These are phyloP conservation scores for Liriodendron chinense DNA, from an alignment of 164 flowering plant genomes.

Conservation along the genomic window DNA sequence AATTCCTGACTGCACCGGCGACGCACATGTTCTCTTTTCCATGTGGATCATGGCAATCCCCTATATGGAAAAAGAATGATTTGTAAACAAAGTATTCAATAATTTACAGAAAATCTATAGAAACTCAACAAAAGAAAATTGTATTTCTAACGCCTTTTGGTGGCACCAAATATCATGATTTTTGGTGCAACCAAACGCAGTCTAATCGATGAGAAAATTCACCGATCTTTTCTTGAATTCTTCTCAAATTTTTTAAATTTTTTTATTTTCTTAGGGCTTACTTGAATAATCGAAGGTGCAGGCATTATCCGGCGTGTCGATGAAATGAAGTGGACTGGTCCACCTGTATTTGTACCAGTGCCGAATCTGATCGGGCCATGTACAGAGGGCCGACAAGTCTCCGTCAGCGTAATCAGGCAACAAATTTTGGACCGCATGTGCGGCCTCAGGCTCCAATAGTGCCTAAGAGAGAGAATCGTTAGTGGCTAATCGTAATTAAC, in stretches of 20 bases:
- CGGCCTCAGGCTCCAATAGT: slow-evolving; percentile 58
- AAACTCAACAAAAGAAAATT: background rate
- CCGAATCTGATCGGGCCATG: slow-evolving; percentile 93
- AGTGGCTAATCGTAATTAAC: too few relatives aligned
- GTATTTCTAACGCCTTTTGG: background rate
- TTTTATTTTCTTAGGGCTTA: slow-evolving; percentile 14
- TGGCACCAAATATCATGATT: background rate
- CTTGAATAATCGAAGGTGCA: slow-evolving; percentile 73
- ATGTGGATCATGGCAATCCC: slow-evolving; percentile 82
- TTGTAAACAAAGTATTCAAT: background rate
- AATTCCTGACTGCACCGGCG: slow-evolving; percentile 83
- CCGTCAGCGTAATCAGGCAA: slow-evolving; percentile 70
- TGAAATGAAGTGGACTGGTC: slow-evolving; percentile 95
- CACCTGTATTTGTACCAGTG: slow-evolving; percentile 85
- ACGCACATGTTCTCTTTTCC: slow-evolving; percentile 78
- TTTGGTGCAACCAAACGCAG: background rate
- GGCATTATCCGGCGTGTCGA: slow-evolving; percentile 81
- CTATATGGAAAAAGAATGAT: too few relatives aligned
- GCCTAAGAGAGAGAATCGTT: slow-evolving; percentile 26
- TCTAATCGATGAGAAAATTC: background rate
- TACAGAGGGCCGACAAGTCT: slow-evolving; percentile 72
- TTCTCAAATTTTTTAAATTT: too few relatives aligned
- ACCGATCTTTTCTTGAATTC: background rate
- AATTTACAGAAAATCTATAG: background rate
- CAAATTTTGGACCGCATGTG: slow-evolving; percentile 63